Conservation (phyloP, 768 basidiomycete genomes). For the Lactarius hengduanensis region DNA sequence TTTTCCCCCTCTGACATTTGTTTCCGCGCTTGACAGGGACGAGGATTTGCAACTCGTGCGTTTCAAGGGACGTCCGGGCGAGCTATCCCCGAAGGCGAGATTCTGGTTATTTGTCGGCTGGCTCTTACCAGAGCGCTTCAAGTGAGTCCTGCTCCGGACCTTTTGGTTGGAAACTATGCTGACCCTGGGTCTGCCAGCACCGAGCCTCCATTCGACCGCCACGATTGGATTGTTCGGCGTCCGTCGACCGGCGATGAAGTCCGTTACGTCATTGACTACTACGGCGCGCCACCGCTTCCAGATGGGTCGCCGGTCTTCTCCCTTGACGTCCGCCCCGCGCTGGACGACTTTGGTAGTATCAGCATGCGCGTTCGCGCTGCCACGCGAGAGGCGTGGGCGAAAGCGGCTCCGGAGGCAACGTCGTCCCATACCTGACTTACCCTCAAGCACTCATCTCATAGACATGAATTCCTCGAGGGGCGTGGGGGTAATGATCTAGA, state of each 20-base stretch:
- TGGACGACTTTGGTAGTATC: constrained; percentile 80
- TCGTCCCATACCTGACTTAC: constrained; percentile 9
- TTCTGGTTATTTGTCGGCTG: constrained; percentile 84
- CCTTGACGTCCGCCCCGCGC: constrained; percentile 91
- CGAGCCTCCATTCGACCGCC: constrained; percentile 89
- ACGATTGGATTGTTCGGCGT: constrained; percentile 94
- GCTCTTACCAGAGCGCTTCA: constrained; percentile 87
- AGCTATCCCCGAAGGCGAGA: constrained; percentile 92
- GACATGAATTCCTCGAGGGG: constrained; percentile 7
- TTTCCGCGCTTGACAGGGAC: constrained; percentile 42
- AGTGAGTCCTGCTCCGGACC: constrained; percentile 46
- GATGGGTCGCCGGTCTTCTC: constrained; percentile 95
- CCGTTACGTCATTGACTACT: constrained; percentile 98
- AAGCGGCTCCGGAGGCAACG: constrained; percentile 1
- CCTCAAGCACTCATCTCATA: not conserved
- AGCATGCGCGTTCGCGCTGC: constrained; percentile 48
- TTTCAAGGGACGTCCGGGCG: constrained; percentile 89
- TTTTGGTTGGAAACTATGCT: constrained; percentile 7
- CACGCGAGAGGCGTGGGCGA: constrained; percentile 30
- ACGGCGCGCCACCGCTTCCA: constrained; percentile 84
- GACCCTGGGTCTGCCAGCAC: constrained; percentile 46
- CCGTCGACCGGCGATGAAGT: constrained; percentile 77
- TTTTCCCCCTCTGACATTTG: not conserved
- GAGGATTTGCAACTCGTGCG: constrained; percentile 72
- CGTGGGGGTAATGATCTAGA: constrained; percentile 5